Conservation (phyloP, 1,139 yeast genomes). For the Eremothecium gossypii region DNA sequence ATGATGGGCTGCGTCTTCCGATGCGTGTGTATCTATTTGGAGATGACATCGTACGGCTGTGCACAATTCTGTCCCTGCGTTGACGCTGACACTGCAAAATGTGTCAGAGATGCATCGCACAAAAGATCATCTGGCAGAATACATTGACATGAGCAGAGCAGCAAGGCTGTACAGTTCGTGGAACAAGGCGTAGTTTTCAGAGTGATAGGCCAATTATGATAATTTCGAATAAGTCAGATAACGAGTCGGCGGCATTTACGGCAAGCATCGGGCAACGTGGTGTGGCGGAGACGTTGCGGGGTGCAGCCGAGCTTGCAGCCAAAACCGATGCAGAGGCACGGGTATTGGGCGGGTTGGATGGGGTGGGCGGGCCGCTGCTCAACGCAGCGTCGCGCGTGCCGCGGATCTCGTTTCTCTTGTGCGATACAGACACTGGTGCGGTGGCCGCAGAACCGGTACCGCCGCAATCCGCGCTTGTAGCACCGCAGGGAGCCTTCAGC, state of each 20-base stretch:
- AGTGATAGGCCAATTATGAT: neutral
- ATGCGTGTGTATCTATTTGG: no score
- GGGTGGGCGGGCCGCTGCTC: neutral
- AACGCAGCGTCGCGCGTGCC: slow-evolving; percentile 2
- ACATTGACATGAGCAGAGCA: no score
- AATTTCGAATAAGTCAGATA: slow-evolving; percentile 1
- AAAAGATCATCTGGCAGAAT: neutral
- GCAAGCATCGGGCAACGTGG: neutral
- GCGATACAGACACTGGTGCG: neutral
- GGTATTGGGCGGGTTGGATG: neutral
- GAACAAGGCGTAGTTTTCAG: no score
- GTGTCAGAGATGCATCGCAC: neutral
- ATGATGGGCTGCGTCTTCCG: no score
- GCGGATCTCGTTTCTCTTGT: slow-evolving; percentile 3
- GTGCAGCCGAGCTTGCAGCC: neutral
- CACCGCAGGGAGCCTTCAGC: neutral
- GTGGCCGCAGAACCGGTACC: neutral
- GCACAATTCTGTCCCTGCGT: slow-evolving; percentile 1
- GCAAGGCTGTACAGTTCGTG: no score
- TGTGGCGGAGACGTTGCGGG: neutral
- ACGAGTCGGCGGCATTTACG: neutral
- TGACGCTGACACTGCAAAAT: slow-evolving; percentile 3
- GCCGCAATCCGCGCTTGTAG: neutral
- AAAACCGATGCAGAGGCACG: neutral
- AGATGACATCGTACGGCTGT: no score